Conservation (phyloP, 495 filamentous ascomycete genomes). For the Podospora fimiseda region DNA sequence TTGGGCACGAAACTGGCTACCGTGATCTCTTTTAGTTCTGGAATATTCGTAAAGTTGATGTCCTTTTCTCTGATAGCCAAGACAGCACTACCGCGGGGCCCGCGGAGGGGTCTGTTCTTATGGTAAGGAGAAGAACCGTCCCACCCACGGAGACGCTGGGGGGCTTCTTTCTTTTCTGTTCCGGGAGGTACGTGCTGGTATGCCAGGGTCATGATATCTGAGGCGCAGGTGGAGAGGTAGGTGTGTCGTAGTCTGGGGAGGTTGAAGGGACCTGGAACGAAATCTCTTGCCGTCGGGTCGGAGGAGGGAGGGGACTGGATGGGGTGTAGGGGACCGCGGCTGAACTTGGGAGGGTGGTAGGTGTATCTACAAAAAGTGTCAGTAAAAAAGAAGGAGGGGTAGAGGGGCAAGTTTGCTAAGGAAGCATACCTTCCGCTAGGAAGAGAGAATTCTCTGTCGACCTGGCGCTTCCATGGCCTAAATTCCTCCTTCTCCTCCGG, state of each 20-base stretch:
- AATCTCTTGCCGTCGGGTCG: conserved; percentile 78
- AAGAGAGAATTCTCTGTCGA: conserved; percentile 32
- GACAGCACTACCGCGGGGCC: conserved; percentile 59
- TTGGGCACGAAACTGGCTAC: conserved; percentile 63
- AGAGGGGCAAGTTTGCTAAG: not conserved
- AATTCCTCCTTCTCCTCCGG: conserved; percentile 29
- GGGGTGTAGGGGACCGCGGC: conserved; percentile 89
- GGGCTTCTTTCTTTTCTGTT: conserved; percentile 53
- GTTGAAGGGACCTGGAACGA: conserved; percentile 89
- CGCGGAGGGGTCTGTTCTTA: conserved; percentile 78
- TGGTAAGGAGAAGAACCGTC: conserved; percentile 88
- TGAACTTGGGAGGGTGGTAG: conserved; percentile 85
- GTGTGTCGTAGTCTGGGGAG: conserved; percentile 84
- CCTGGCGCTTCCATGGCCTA: conserved; percentile 39
- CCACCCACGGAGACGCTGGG: conserved; percentile 75
- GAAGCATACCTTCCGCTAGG: conserved; percentile 34
- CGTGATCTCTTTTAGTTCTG: conserved; percentile 71
- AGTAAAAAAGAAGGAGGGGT: not conserved
- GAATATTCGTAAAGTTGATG: conserved; percentile 80
- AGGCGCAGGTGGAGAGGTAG: conserved; percentile 73
- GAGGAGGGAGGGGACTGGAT: conserved; percentile 78
- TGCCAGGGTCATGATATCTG: conserved; percentile 84
- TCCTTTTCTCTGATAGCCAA: conserved; percentile 68
- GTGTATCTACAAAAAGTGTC: conserved; percentile 62
- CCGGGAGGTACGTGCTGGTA: conserved; percentile 78